Evolutionary conservation across 2,329 filamentous ascomycete genomes (phyloP).

Genomic region (Colletotrichum tropicale): DNA sequence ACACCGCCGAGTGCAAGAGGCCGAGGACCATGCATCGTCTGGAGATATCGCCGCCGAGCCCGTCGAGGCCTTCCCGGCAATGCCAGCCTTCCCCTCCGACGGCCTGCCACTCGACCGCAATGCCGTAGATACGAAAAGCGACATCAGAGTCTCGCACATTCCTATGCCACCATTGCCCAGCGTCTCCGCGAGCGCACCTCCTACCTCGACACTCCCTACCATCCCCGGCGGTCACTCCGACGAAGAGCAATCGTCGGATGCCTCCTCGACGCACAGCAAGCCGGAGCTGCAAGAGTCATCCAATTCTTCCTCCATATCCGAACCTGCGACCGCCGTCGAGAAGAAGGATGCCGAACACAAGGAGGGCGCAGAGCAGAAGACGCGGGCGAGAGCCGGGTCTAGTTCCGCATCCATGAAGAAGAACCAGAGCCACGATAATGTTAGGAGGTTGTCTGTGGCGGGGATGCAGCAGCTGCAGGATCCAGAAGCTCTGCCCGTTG

Average conservation of each 20-base stretch:
- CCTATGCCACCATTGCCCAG: constrained; percentile 7
- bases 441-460: constrained; percentile 60
- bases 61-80: constrained; percentile 6
- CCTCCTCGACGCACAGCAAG: constrained; percentile 11
- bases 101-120: background rate
- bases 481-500: constrained; percentile 63
- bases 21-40: constrained; percentile 3
- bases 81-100: constrained; percentile 12
- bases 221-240: constrained; percentile 19
- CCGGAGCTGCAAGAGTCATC: constrained; percentile 3
- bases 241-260: constrained; percentile 20
- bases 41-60: background rate
- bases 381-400: constrained; percentile 3
- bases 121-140: background rate
- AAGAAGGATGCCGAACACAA: background rate
- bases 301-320: constrained; percentile 6
- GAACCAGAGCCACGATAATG: constrained; percentile 41
- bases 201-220: constrained; percentile 17
- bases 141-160: constrained; percentile 15
- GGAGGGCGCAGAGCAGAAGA: background rate
- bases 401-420: constrained; percentile 23
- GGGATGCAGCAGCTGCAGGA: constrained; percentile 64
- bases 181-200: constrained; percentile 14
- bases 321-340: constrained; percentile 1
- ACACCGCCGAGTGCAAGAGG: background rate